These are phyloP conservation scores for Backusella psychrophila DNA, from an alignment of 192 early-diverging fungal genomes.

Conservation along the genomic window DNA sequence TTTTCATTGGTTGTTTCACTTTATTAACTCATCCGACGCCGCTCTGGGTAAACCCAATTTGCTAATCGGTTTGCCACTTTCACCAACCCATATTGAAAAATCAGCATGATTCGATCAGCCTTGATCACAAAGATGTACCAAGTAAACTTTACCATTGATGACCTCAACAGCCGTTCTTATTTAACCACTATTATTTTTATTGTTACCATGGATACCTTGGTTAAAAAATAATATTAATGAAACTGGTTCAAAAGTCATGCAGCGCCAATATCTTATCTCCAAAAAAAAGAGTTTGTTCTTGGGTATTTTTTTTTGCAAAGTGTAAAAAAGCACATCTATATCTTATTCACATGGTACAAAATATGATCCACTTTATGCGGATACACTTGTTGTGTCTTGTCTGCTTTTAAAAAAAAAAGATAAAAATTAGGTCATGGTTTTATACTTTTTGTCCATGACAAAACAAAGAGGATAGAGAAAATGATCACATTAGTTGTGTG, in stretches of 20 bases:
- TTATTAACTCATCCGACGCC: no score
- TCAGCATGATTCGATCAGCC: not conserved
- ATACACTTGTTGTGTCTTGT: not conserved
- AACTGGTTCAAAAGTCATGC: not conserved
- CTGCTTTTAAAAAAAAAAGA: not conserved
- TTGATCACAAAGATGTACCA: not conserved
- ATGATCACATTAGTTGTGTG: not conserved
- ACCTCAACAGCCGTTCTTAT: not conserved
- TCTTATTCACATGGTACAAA: constrained; percentile 2
- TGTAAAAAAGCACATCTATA: not conserved
- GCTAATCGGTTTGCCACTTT: no score
- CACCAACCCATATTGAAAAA: no score
- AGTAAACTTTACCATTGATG: not conserved
- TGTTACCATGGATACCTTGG: not conserved
- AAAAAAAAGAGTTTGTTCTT: not conserved
- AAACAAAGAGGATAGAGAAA: not conserved
- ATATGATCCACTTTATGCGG: not conserved
- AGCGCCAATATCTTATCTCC: not conserved
- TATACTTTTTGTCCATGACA: not conserved
- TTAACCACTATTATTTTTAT: not conserved
- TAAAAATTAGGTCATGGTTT: not conserved
- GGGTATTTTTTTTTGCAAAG: not conserved
- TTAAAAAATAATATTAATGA: not conserved
- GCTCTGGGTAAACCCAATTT: no score
- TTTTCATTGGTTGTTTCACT: no score